phyloP scores from a whole-genome alignment of 1,284 basidiomycete species.

The Baeospora myosura region DNA sequence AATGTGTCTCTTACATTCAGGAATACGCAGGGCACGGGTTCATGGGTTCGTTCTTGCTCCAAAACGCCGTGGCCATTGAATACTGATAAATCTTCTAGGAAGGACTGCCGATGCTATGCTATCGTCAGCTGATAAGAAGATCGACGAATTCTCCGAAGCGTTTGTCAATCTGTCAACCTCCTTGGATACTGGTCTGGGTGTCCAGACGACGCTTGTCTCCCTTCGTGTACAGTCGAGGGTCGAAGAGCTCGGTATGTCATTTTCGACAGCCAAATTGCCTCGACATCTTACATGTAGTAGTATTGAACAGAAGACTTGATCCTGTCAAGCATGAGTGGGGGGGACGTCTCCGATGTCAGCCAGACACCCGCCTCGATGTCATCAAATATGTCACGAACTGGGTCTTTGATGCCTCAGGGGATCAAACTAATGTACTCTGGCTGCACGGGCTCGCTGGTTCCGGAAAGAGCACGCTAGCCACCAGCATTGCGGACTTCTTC shows the following conservation, averaged over 20 bases:
- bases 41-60: too few species aligned
- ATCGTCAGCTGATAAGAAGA: too few species aligned
- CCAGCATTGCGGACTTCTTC: conserved; percentile 15
- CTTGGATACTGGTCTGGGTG: too few species aligned
- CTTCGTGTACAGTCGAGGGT: too few species aligned
- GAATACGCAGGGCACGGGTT: not conserved
- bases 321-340: not conserved
- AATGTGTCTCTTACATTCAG: not conserved
- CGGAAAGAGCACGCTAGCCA: conserved; percentile 17
- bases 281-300: not conserved
- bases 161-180: too few species aligned
- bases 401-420: conserved; percentile 6
- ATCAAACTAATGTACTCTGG: conserved; percentile 14
- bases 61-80: too few species aligned
- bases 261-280: too few species aligned
- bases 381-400: conserved; percentile 13
- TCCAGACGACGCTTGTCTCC: too few species aligned
- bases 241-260: too few species aligned
- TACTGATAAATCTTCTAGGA: too few species aligned
- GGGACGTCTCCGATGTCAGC: not conserved
- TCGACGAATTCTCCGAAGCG: too few species aligned
- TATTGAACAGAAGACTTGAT: not conserved
- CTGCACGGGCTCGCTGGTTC: conserved; percentile 15
- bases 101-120: too few species aligned
- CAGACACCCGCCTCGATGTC: not conserved